Conservation (phyloP, 169 alveolate genomes). For the Babesia gibsoni region DNA sequence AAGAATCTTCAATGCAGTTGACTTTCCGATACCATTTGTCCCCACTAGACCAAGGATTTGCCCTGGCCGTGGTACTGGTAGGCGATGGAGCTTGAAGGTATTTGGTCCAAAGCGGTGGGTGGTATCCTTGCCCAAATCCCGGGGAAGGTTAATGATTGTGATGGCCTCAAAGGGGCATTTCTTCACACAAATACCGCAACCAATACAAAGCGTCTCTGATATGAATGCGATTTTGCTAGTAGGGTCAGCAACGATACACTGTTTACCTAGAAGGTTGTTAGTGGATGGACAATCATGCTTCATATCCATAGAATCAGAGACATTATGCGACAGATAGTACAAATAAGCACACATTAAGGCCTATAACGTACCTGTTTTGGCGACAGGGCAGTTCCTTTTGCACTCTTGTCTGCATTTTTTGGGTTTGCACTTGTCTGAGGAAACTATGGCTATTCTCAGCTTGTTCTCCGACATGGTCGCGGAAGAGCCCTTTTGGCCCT, state of each 20-base stretch:
- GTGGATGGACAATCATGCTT: slow-evolving; percentile 71
- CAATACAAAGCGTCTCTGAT: slow-evolving; percentile 97
- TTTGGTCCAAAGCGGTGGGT: slow-evolving; percentile 98
- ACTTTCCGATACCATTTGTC: slow-evolving; percentile 95
- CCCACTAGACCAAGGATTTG: slow-evolving; percentile 90
- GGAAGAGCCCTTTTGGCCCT: slow-evolving; percentile 57
- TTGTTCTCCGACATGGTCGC: slow-evolving; percentile 85
- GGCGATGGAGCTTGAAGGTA: slow-evolving; percentile 97
- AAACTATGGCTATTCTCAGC: slow-evolving; percentile 96
- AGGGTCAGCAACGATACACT: slow-evolving; percentile 96
- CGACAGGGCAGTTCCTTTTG: slow-evolving; percentile 80
- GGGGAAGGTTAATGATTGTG: slow-evolving; percentile 97
- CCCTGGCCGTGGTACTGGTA: slow-evolving; percentile 98
- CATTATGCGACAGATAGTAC: neutral
- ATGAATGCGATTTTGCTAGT: slow-evolving; percentile 92
- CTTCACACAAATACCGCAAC: slow-evolving; percentile 99
- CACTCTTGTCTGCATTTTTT: slow-evolving; percentile 97
- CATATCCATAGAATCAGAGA: neutral
- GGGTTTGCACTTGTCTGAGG: slow-evolving; percentile 97
- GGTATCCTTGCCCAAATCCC: slow-evolving; percentile 87
- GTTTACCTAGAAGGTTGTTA: slow-evolving; percentile 84
- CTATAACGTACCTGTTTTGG: slow-evolving; percentile 52
- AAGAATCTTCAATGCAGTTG: slow-evolving; percentile 96
- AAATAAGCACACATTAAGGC: neutral
- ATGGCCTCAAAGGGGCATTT: slow-evolving; percentile 99